These are phyloP conservation scores for Fusarium nanum DNA, from an alignment of 2,329 filamentous ascomycete genomes.

Conservation along the genomic window DNA sequence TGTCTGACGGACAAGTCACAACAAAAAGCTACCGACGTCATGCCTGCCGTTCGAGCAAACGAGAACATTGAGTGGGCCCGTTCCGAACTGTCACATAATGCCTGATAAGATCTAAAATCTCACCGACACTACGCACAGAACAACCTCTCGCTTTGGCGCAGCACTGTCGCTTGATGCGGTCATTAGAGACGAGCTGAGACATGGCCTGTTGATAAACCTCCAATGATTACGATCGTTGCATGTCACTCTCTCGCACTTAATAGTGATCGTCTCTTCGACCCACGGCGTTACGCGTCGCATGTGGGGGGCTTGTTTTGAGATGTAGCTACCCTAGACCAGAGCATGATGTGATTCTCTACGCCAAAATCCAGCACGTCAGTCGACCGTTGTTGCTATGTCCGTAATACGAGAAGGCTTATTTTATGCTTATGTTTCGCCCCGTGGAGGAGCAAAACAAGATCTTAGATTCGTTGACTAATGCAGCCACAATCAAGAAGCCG, in stretches of 20 bases:
- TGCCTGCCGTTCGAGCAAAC: background rate
- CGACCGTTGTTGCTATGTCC: background rate
- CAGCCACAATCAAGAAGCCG: background rate
- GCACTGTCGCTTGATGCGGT: background rate
- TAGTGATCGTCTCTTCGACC: background rate
- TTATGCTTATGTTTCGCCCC: background rate
- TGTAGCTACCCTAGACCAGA: background rate
- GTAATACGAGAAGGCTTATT: conserved; percentile 1
- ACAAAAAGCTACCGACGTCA: background rate
- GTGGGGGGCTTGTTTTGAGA: background rate
- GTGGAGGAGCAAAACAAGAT: background rate
- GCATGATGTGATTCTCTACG: background rate
- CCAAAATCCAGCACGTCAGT: background rate
- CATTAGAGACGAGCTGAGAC: background rate
- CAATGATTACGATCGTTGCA: background rate
- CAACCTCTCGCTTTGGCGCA: background rate
- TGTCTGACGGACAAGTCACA: background rate
- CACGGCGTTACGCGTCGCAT: background rate
- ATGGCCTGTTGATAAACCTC: background rate
- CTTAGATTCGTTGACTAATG: background rate
- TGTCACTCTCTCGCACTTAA: background rate
- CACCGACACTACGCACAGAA: background rate
- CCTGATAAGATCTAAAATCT: background rate
- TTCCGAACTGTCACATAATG: background rate
- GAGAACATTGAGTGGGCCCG: background rate